These are phyloP conservation scores for Rauvolfia tetraphylla DNA, from an alignment of 257 asterid genomes.

Conservation along the genomic window DNA sequence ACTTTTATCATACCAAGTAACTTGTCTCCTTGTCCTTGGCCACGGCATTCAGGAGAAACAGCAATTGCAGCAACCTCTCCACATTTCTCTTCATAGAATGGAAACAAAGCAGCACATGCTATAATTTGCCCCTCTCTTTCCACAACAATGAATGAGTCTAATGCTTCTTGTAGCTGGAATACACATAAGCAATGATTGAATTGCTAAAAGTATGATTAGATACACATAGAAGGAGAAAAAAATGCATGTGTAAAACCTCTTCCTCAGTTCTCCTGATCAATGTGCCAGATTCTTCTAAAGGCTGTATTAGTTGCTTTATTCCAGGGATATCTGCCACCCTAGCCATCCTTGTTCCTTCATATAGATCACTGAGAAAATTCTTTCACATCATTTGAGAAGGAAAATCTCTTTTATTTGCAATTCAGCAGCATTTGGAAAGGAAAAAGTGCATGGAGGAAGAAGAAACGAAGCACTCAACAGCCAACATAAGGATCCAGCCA, in stretches of 20 bases:
- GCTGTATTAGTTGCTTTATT: slow-evolving; percentile 70
- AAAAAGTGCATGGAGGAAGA: neutral
- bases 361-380: slow-evolving; percentile 71
- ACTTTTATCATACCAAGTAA: slow-evolving; percentile 65
- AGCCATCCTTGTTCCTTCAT: slow-evolving; percentile 92
- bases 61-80: slow-evolving; percentile 98
- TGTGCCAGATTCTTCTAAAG: slow-evolving; percentile 81
- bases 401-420: slow-evolving; percentile 1
- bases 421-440: neutral
- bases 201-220: slow-evolving; percentile 5
- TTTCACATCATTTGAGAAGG: neutral
- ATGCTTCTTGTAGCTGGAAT: slow-evolving; percentile 56
- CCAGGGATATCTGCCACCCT: slow-evolving; percentile 62
- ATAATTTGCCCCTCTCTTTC: slow-evolving; percentile 97
- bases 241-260: slow-evolving; percentile 50
- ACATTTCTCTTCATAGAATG: slow-evolving; percentile 69
- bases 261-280: slow-evolving; percentile 78
- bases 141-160: slow-evolving; percentile 64
- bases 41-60: slow-evolving; percentile 97
- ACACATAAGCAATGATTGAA: neutral
- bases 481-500: too few relatives aligned
- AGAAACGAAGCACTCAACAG: neutral
- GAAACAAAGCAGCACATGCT: slow-evolving; percentile 89
- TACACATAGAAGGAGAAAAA: neutral
- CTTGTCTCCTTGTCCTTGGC: slow-evolving; percentile 97